Conservation (phyloP, 2,329 filamentous ascomycete species). For the Fusarium vanettenii region DNA sequence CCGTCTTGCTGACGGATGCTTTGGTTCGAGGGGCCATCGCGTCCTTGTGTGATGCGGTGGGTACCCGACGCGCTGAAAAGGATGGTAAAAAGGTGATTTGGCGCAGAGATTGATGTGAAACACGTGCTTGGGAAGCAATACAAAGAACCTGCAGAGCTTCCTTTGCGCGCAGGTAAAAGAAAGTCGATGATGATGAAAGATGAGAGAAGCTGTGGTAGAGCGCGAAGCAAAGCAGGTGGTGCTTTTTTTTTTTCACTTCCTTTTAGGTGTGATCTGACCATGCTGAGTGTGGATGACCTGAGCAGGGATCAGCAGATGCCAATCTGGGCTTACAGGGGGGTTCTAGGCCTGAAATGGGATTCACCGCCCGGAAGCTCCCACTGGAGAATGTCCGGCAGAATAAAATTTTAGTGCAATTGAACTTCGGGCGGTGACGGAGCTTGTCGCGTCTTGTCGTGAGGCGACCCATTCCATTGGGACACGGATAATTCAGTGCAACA, state of each 20-base stretch:
- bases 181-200: conserved; percentile 25
- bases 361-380: conserved; percentile 30
- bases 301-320: conserved; percentile 22
- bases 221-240: conserved; percentile 12
- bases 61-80: conserved; percentile 15
- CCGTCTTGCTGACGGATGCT: conserved; percentile 41
- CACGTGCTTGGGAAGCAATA: background rate
- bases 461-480: conserved; percentile 8
- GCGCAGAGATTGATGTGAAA: background rate
- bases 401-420: conserved; percentile 6
- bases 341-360: conserved; percentile 6
- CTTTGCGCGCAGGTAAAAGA: background rate
- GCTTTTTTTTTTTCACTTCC: conserved; percentile 18
- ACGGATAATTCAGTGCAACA: conserved; percentile 12
- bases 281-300: conserved; percentile 19
- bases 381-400: conserved; percentile 28
- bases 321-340: conserved; percentile 24
- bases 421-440: conserved; percentile 25
- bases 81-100: background rate
- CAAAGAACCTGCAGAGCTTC: background rate
- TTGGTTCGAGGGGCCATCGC: conserved; percentile 49
- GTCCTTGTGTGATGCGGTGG: conserved; percentile 25
- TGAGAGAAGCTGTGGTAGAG: conserved; percentile 17
- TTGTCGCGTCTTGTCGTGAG: conserved; percentile 4
- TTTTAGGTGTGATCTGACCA: conserved; percentile 33